Base-by-base conservation (phyloP, 495 filamentous ascomycete genomes). In the Corynascus novoguineensis region DNA sequence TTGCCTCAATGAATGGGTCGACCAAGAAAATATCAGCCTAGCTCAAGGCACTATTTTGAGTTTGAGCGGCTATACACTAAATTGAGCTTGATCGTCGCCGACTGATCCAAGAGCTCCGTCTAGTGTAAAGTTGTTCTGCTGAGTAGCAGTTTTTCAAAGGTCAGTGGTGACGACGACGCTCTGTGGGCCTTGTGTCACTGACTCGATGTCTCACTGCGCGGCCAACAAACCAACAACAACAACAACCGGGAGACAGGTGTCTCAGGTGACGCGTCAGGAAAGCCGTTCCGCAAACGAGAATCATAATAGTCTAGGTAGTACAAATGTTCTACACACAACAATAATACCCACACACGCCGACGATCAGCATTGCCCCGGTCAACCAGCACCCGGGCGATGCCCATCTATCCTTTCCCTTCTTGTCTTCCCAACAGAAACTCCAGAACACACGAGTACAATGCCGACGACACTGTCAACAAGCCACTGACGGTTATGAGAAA, bases 251-350 rank as follows among this genome's bases (percentile, higher is more conserved):
- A 3, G 25, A 5, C 44, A 27, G 12, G 21, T 40, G 53, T 53
- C 48, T 53, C 32, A 27, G 42, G 41, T 60, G 53, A 60, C 53
- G 58, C 48, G 58, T 57, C 58, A 41, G 29, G 3, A 32, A n/a
- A 19, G 50, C 17, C 25, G 17, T 38, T 12, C 7, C 11, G 21
- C 5, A 35, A n/a, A 17, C 24, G 27, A 57, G 41, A 55, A 27
- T 21, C 40, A 53, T n/a, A 41, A 55, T 51, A 41, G 25, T 35
- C 55, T 48, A n/a, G n/a, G n/a, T n/a, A 31, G 19, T 53, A 59
- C 60, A 62, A 59, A 25, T 58, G 55, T 61, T 53, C 59, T 57
- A 58, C 50, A 55, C 44, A 14, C 19, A 22, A 5, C 41, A 49
- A 55, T 21, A 49, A 55, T 21, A 21, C 35, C 31, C 42, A 17